Base-by-base conservation (phyloP, 257 asterid species). In the Solanum neorickii region DNA sequence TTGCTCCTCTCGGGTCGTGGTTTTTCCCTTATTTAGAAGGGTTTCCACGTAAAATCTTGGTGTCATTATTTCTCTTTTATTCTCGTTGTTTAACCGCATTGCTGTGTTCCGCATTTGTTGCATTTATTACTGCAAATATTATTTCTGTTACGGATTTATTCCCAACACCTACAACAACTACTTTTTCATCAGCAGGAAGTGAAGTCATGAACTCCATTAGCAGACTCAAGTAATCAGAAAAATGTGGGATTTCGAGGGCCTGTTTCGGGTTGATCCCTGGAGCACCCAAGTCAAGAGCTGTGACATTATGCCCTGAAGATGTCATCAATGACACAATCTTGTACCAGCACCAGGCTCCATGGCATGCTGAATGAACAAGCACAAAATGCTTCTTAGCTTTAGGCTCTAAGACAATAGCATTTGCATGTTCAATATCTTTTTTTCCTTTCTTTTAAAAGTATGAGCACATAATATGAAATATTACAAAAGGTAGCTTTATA, bases 311-410 rank as follows among this genome's bases (percentile, higher is more conserved):
- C 6, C 91, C 91, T 3, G 91, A 75, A 7, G 87, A 65, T 72
- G 4, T 88, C 35, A 90, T 41, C 35, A 86, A 11, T 3, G 87
- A 16, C 21, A 86, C 70, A 6, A 91, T 42, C 91, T 87, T 89
- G 88, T 87, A 86, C 93, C 93, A 91, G 69, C 85, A 66, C 92
- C 92, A 90, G 52, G 92, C 93, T 46, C 93, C 92, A 2, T 89
- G 91, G 11, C 85, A 72, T 29, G 89, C 72, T 9, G 91, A 83
- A 23, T 91, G 93, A 27, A 91, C 89, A 0, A 90, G 89, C 73
- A 91, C 91, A 86, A 90, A 91, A 9, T 90, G 91, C 9, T 87
- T 68, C 18, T 74, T 73, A 5, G 80, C 52, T 65, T 49, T 31
- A 66, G 77, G 68, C 37, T n/a, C 10, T 25, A 27, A 7, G 8